Base-by-base conservation (phyloP, 2,329 filamentous ascomycete genomes). In the Fusarium coicis region DNA sequence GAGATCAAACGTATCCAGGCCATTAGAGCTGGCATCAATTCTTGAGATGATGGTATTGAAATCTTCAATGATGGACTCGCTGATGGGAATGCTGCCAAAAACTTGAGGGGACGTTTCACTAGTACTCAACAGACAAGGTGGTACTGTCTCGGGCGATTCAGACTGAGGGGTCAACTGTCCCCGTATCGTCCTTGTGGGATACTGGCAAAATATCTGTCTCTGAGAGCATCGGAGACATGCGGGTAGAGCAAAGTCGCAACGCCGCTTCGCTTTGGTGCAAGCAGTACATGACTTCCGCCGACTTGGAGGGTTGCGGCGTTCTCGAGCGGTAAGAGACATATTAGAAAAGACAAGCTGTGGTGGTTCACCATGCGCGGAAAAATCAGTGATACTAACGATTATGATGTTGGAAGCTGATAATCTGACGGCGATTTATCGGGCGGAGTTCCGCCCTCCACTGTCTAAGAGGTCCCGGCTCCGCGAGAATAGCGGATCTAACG, bases 221-320 rank as follows among this genome's bases (percentile, higher is more conserved):
- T 85, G 84, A 1, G 79, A 76, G 75, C 89, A 91, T 47, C 89
- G 84, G 21, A 84, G 79, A 73, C 89, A 91, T 18, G 83, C 76
- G 4, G 88, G 89, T 19, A 84, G 76, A 23, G 82, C 83, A 42
- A 87, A 84, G 71, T 88, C 86, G 77, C 89, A 91, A 53, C 86
- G 86, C 19, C 89, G 84, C 78, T 90, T 91, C 30, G 88, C 84
- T 73, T 84, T 86, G 53, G 85, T 88, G 80, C 89, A 91, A 32
- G 85, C 84, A 7, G 84, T 81, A 74, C 89, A 91, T 7, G 89
- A 87, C 79, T 89, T 90, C 52, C 88, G 86, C 63, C 85, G 79
- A 9, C 84, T 84, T 49, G 83, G 86, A 39, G 84, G 85, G 78
- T 86, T 86, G 32, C 70, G 79, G 59, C 81, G 82, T 77, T 85